phyloP scores from a whole-genome alignment of 2,329 filamentous ascomycete genomes.

The Verruconis gallopava region DNA sequence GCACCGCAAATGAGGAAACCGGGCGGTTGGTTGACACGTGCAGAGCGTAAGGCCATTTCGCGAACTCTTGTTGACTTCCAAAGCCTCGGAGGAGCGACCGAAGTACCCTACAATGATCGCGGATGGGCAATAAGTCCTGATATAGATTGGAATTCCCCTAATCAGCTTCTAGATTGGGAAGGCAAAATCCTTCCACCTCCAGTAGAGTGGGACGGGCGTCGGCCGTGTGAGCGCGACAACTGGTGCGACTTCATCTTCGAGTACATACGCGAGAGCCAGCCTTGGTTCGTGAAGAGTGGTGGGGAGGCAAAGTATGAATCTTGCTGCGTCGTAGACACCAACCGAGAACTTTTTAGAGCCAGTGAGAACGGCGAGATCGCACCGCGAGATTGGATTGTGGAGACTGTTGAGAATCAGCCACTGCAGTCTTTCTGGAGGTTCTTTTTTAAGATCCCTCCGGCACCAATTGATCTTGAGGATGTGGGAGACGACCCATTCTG shows the following conservation, averaged over 20 bases:
- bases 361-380: conserved; percentile 12
- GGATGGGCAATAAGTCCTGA: conserved; percentile 16
- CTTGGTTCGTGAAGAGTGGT: not conserved
- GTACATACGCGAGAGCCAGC: not conserved
- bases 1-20: not conserved
- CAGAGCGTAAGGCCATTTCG: conserved; percentile 3
- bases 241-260: conserved; percentile 19
- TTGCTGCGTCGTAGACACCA: too few relatives aligned
- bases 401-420: conserved; percentile 13
- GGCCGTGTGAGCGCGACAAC: conserved; percentile 18
- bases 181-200: conserved; percentile 34
- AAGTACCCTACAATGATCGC: conserved; percentile 13
- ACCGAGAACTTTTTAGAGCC: too few relatives aligned
- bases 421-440: conserved; percentile 19
- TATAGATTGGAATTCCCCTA: conserved; percentile 22
- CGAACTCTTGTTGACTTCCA: not conserved
- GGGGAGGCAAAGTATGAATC: too few relatives aligned
- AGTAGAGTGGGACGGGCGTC: conserved; percentile 33
- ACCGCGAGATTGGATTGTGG: conserved; percentile 21
- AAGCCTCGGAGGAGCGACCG: not conserved
- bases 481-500: not conserved
- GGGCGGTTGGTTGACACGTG: conserved; percentile 5
- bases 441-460: conserved; percentile 9
- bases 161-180: conserved; percentile 31
- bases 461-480: not conserved